A percentile compares a stretch with the other conserved stretches of the same genome.
These are phyloP conservation scores for Erigeron canadensis DNA, from an alignment of 129 eudicot species.

Conservation along the genomic window DNA sequence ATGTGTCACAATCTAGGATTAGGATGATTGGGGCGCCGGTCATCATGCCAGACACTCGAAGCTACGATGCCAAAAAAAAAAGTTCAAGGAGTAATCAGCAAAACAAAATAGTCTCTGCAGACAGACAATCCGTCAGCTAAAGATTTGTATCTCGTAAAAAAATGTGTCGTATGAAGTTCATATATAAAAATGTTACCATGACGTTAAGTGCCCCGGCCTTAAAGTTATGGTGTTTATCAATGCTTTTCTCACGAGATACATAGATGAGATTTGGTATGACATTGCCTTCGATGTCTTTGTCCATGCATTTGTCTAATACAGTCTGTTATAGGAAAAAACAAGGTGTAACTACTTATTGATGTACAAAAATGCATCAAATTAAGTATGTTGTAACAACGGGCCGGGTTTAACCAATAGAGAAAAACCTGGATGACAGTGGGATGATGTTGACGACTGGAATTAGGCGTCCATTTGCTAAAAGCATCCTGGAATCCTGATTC, in stretches of 20 bases:
- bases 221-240: slow-evolving; percentile 38
- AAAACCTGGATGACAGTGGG: slow-evolving; percentile 69
- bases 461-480: slow-evolving; percentile 53
- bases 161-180: neutral
- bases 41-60: slow-evolving; percentile 70
- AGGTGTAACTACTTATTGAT: too few species aligned
- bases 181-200: slow-evolving; percentile 38
- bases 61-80: slow-evolving; percentile 28
- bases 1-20: slow-evolving; percentile 67
- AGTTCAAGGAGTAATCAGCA: neutral
- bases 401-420: too few species aligned
- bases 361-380: too few species aligned
- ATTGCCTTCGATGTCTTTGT: slow-evolving; percentile 35
- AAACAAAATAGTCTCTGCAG: neutral
- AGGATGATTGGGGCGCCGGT: slow-evolving; percentile 60
- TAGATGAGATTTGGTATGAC: slow-evolving; percentile 61
- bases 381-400: too few species aligned
- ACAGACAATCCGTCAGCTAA: neutral
- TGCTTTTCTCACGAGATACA: slow-evolving; percentile 57
- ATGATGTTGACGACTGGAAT: slow-evolving; percentile 51
- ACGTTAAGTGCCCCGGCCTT: slow-evolving; percentile 79
- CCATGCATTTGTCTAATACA: slow-evolving; percentile 14
- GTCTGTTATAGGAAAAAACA: neutral
- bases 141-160: neutral
- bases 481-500: slow-evolving; percentile 28